Percentiles rank a stretch among this genome's conserved stretches.
Evolutionary conservation across 148 eudicot genomes (phyloP).

Genomic region (Rhododendron henanense): DNA sequence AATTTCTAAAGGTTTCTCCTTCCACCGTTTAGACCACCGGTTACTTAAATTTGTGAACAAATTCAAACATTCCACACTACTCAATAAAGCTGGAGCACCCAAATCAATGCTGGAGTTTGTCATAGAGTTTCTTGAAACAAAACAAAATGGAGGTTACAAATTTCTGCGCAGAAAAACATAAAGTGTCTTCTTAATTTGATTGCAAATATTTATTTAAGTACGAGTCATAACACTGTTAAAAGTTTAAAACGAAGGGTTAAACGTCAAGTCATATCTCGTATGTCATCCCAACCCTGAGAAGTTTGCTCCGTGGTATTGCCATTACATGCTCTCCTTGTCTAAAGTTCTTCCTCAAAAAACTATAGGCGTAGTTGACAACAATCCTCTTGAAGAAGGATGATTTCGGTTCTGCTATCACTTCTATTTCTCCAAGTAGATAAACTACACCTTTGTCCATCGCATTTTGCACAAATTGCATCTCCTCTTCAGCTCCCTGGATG

Average conservation of each 20-base stretch:
- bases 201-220: not conserved
- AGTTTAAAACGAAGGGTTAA: not conserved
- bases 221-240: no score
- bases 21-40: no score
- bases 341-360: conserved; percentile 46
- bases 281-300: conserved; percentile 49
- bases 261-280: conserved; percentile 27
- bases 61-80: not conserved
- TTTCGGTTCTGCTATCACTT: conserved; percentile 35
- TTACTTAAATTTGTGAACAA: not conserved
- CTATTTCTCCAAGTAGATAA: conserved; percentile 45
- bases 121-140: not conserved
- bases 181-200: not conserved
- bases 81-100: not conserved
- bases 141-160: not conserved
- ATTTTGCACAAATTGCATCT: conserved; percentile 30
- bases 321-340: conserved; percentile 37
- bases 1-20: no score
- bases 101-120: not conserved
- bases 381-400: conserved; percentile 42
- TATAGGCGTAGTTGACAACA: conserved; percentile 39
- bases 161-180: not conserved
- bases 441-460: conserved; percentile 41
- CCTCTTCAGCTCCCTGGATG: conserved; percentile 29
- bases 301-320: conserved; percentile 37